Conservation (phyloP, 2,329 filamentous ascomycete species). For the Magnaporthiopsis incrustans region DNA sequence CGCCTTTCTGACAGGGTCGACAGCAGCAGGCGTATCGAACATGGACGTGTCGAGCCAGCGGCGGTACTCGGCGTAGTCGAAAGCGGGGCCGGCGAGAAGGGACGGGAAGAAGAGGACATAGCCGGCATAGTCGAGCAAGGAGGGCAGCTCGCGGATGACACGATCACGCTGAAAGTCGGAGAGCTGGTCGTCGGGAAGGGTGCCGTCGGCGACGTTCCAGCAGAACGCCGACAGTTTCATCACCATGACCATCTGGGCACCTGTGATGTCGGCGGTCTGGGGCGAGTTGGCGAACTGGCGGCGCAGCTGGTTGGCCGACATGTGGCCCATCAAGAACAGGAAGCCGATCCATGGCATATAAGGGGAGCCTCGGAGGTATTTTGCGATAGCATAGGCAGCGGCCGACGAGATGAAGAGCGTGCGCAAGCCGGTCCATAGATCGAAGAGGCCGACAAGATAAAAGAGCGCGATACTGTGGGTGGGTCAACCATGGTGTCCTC, state of each 20-base stretch:
- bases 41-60: conserved; percentile 90
- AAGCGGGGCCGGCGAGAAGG: conserved; percentile 81
- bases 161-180: conserved; percentile 80
- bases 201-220: conserved; percentile 95
- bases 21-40: conserved; percentile 75
- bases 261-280: conserved; percentile 78
- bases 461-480: conserved; percentile 64
- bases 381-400: conserved; percentile 75
- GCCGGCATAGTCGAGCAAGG: conserved; percentile 71
- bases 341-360: conserved; percentile 99
- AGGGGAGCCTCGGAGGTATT: conserved; percentile 67
- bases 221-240: conserved; percentile 97
- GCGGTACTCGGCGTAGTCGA: conserved; percentile 89
- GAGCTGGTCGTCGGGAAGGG: conserved; percentile 69
- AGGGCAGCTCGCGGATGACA: conserved; percentile 66
- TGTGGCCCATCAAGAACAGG: conserved; percentile 87
- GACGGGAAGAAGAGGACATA: conserved; percentile 96
- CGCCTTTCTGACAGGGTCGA: conserved; percentile 79
- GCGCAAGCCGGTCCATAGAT: conserved; percentile 75
- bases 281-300: conserved; percentile 61
- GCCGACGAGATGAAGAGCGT: conserved; percentile 74
- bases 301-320: conserved; percentile 82
- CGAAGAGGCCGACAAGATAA: conserved; percentile 88
- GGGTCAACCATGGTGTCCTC: not conserved
- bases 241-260: conserved; percentile 93